Percentiles rank a stretch among this genome's conserved stretches.
phyloP scores from a whole-genome alignment of 2,329 filamentous ascomycete species.

The Diaporthe vaccinii region DNA sequence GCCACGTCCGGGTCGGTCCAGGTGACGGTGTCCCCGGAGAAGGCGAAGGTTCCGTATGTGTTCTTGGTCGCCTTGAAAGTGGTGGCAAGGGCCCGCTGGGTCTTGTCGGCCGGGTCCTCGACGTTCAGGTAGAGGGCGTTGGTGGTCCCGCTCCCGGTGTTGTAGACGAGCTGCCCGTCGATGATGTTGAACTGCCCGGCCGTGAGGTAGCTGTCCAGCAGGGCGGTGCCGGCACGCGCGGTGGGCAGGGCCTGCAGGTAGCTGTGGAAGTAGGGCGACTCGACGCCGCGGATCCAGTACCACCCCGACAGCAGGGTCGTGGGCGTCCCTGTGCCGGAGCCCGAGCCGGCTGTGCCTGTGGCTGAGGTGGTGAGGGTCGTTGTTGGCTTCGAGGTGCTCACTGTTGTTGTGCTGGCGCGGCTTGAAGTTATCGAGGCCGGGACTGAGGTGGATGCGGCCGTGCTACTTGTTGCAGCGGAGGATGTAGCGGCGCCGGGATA shows the following conservation, averaged over 20 bases:
- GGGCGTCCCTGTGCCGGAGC: constrained; percentile 35
- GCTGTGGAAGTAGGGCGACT: constrained; percentile 65
- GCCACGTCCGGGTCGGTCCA: constrained; percentile 61
- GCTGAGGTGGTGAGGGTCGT: constrained; percentile 35
- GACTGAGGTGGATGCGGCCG: not conserved
- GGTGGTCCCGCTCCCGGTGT: constrained; percentile 51
- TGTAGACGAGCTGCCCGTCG: constrained; percentile 64
- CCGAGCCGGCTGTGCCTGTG: constrained; percentile 28
- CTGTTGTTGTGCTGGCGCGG: not conserved
- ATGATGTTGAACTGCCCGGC: constrained; percentile 69
- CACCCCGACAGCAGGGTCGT: constrained; percentile 61
- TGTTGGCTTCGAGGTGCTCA: constrained; percentile 28
- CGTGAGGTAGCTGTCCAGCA: constrained; percentile 60
- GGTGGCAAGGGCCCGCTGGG: constrained; percentile 60
- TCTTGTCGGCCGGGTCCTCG: constrained; percentile 56
- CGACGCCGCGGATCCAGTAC: constrained; percentile 68
- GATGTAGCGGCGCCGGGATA: constrained; percentile 29
- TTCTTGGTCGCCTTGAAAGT: constrained; percentile 62
- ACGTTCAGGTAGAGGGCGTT: constrained; percentile 58
- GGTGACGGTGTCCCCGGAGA: constrained; percentile 65
- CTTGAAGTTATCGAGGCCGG: not conserved
- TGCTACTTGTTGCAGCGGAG: constrained; percentile 6
- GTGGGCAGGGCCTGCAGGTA: constrained; percentile 60
- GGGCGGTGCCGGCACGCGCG: constrained; percentile 56
- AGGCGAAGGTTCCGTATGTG: constrained; percentile 66